These are phyloP conservation scores for Dalbergia cultrata DNA, from an alignment of 306 rosid genomes.

Conservation along the genomic window DNA sequence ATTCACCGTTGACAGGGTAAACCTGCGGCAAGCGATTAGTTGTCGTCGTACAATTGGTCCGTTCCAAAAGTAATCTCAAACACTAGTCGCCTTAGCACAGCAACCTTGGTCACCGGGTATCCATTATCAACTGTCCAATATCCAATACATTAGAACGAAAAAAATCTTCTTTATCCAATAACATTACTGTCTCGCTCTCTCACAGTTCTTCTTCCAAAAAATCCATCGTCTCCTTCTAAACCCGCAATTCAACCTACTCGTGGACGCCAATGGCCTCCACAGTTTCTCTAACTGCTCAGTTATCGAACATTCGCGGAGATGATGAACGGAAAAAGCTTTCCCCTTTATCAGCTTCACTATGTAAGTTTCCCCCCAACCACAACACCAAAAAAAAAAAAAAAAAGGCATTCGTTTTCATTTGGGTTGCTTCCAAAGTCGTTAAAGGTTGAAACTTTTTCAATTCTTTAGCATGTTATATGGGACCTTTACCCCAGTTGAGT, in stretches of 20 bases:
- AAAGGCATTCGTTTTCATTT: conserved; percentile 28
- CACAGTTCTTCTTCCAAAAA: background rate
- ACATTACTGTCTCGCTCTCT: background rate
- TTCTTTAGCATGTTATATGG: conserved; percentile 11
- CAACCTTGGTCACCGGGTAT: background rate
- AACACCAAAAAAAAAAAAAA: no score
- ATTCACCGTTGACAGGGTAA: background rate
- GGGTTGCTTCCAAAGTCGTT: conserved; percentile 33
- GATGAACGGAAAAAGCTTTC: conserved; percentile 51
- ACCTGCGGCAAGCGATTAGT: background rate
- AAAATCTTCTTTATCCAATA: conserved; percentile 6
- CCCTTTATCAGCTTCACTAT: conserved; percentile 51
- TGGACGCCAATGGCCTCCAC: conserved; percentile 67
- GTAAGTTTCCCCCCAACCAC: conserved; percentile 39
- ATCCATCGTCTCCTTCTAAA: background rate
- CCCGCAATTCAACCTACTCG: background rate
- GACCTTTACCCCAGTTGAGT: background rate
- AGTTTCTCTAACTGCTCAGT: conserved; percentile 59
- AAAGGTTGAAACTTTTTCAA: conserved; percentile 4
- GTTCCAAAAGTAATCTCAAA: background rate
- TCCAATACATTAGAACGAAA: background rate
- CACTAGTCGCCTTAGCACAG: background rate
- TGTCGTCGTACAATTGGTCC: conserved; percentile 29
- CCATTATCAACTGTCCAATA: background rate
- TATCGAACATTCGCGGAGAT: conserved; percentile 52